Percentiles rank a stretch among this genome's conserved stretches.
These are phyloP conservation scores for Diaporthe longicolla DNA, from an alignment of 2,329 filamentous ascomycete species.

Conservation along the genomic window DNA sequence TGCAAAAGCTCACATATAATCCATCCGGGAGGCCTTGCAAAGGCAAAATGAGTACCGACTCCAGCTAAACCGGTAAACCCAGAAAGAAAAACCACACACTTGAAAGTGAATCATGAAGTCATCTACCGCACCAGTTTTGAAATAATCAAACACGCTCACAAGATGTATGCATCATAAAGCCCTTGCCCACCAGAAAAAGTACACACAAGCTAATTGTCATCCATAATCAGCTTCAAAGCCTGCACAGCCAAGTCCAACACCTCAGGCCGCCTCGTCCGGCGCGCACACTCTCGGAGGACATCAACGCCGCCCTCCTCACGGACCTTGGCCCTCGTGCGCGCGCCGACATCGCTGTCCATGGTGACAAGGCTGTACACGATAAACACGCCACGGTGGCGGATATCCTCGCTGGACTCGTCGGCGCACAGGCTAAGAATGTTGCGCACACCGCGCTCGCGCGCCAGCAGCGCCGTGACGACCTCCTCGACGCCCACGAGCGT, in stretches of 20 bases:
- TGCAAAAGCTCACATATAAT: conserved; percentile 10
- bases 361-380: conserved; percentile 80
- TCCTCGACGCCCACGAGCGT: conserved; percentile 84
- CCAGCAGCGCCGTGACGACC: conserved; percentile 79
- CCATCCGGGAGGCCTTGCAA: not conserved
- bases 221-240: conserved; percentile 77
- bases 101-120: not conserved
- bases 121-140: not conserved
- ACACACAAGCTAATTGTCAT: conserved; percentile 47
- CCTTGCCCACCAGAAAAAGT: not conserved
- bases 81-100: not conserved
- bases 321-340: conserved; percentile 71
- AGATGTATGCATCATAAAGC: conserved; percentile 2
- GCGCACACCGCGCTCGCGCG: conserved; percentile 78
- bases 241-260: conserved; percentile 81
- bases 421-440: conserved; percentile 85
- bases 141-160: conserved; percentile 15
- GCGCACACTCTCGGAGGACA: conserved; percentile 77
- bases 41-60: conserved; percentile 5
- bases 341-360: conserved; percentile 75
- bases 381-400: conserved; percentile 81
- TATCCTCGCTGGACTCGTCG: conserved; percentile 75
- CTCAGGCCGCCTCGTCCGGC: conserved; percentile 76
- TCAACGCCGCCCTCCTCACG: conserved; percentile 75
- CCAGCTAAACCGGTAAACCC: not conserved